A percentile compares a stretch with the other conserved stretches of the same genome.
These are phyloP conservation scores for Rhizopogon rudus DNA, from an alignment of 768 basidiomycete species.

Conservation along the genomic window DNA sequence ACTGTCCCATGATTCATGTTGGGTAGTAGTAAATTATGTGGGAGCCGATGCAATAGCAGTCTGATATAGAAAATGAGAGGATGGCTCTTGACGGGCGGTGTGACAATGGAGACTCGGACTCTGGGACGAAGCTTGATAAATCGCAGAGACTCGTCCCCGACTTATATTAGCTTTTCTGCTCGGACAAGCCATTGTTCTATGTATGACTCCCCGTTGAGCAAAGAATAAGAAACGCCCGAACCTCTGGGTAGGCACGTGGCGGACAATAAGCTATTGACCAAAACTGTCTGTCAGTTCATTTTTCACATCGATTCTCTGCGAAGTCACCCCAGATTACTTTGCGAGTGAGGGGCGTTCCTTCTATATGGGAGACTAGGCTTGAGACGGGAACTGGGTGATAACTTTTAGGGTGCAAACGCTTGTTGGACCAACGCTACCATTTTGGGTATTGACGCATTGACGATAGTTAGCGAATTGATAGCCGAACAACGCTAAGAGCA, in stretches of 20 bases:
- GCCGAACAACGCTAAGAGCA: not conserved
- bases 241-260: not conserved
- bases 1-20: slow-evolving; percentile 53
- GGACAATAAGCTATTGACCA: slow-evolving; percentile 11
- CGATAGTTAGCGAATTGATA: not conserved
- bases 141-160: not conserved
- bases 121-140: not conserved
- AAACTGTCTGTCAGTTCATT: not conserved
- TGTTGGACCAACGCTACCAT: not conserved
- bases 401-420: not conserved
- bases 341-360: no score
- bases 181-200: slow-evolving; percentile 14
- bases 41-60: slow-evolving; percentile 11
- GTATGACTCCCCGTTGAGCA: not conserved
- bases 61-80: not conserved
- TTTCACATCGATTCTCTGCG: not conserved
- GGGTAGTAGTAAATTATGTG: slow-evolving; percentile 2
- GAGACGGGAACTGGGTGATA: not conserved
- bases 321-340: no score
- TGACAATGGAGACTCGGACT: not conserved
- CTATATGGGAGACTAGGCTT: no score
- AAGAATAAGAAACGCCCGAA: not conserved
- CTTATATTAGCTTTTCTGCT: slow-evolving; percentile 16
- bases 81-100: not conserved
- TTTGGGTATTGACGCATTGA: not conserved